Percentiles rank a stretch among this genome's conserved stretches.
Conservation (phyloP, 2,329 filamentous ascomycete species). For the Aphanocladium album region DNA sequence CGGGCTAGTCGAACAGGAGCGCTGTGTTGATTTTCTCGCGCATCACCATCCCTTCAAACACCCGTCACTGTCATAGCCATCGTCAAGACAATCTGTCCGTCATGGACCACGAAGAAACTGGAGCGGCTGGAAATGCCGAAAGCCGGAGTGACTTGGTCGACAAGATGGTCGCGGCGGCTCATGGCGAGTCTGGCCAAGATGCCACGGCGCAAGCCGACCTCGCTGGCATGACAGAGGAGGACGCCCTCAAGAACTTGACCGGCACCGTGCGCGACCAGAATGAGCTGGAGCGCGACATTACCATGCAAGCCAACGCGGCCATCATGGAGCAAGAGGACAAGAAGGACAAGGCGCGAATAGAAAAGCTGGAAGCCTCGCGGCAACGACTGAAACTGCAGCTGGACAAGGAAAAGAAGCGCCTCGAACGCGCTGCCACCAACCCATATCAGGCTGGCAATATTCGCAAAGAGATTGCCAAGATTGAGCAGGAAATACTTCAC, state of each 20-base stretch:
- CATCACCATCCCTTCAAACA: background rate
- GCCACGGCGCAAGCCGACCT: slow-evolving; percentile 15
- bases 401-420: slow-evolving; percentile 44
- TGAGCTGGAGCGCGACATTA: slow-evolving; percentile 85
- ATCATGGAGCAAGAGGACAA: slow-evolving; percentile 59
- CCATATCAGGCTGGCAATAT: slow-evolving; percentile 51
- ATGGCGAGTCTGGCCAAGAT: slow-evolving; percentile 14
- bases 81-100: background rate
- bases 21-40: background rate
- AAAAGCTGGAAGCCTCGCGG: slow-evolving; percentile 49
- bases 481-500: slow-evolving; percentile 59
- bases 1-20: background rate
- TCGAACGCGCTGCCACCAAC: slow-evolving; percentile 39
- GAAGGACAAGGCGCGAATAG: slow-evolving; percentile 57
- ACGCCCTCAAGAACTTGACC: slow-evolving; percentile 57
- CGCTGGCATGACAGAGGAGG: slow-evolving; percentile 49
- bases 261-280: slow-evolving; percentile 76
- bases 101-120: slow-evolving; percentile 25
- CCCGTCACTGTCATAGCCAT: background rate
- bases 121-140: slow-evolving; percentile 18
- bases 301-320: slow-evolving; percentile 53
- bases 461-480: slow-evolving; percentile 59
- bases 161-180: slow-evolving; percentile 28
- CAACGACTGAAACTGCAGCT: slow-evolving; percentile 62
- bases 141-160: slow-evolving; percentile 23